Conservation (phyloP, 1,139 yeast genomes). For the Torulaspora pretoriensis region DNA sequence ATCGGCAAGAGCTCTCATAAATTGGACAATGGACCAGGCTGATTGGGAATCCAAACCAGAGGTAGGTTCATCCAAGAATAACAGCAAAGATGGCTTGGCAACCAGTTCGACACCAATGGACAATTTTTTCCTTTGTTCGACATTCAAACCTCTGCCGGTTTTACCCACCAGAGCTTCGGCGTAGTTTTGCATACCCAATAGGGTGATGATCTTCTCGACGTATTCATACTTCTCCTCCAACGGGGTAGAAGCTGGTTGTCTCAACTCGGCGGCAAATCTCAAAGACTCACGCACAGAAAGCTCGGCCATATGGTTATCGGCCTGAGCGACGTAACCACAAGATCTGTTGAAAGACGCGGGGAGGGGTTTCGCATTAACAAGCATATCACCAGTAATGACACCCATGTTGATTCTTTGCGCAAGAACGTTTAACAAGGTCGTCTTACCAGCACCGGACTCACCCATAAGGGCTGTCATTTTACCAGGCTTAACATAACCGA, state of each 20-base stretch:
- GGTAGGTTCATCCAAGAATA: constrained; percentile 56
- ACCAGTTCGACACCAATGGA: constrained; percentile 63
- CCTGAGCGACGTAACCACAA: constrained; percentile 65
- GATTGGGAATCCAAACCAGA: constrained; percentile 59
- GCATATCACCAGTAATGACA: constrained; percentile 59
- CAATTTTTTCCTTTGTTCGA: constrained; percentile 61
- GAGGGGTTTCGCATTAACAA: constrained; percentile 53
- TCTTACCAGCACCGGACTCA: constrained; percentile 68
- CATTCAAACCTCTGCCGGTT: constrained; percentile 56
- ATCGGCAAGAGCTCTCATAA: constrained; percentile 48
- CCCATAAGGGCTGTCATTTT: constrained; percentile 64
- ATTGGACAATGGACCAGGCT: constrained; percentile 53
- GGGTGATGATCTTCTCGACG: constrained; percentile 53
- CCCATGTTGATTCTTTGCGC: constrained; percentile 59
- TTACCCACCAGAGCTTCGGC: constrained; percentile 63
- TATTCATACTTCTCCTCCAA: constrained; percentile 50
- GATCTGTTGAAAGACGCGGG: constrained; percentile 54
- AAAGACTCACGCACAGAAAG: constrained; percentile 60
- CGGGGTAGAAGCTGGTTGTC: constrained; percentile 50
- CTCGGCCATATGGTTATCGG: constrained; percentile 56
- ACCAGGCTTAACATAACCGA: constrained; percentile 66
- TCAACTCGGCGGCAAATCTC: constrained; percentile 55
- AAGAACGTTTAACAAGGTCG: constrained; percentile 55
- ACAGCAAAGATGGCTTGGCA: constrained; percentile 50
- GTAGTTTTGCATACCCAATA: constrained; percentile 56